Evolutionary conservation across 306 rosid genomes (phyloP), one percentile per base, ranked within the genome.

Genomic region (Glycine soja): DNA sequence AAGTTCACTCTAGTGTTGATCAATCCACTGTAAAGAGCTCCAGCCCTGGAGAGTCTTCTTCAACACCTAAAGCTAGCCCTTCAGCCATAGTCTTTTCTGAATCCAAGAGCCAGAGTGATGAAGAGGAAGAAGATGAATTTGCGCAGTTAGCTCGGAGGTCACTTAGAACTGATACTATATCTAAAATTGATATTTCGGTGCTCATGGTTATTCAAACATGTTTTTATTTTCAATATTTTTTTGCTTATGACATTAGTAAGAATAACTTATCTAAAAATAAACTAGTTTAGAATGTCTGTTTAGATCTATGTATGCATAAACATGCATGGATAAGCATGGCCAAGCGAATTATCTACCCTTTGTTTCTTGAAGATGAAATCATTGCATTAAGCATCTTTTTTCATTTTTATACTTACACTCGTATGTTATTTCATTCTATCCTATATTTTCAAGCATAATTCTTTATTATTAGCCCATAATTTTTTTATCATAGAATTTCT

Each of bases 81-180:
- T 45, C 90, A 45, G 72, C 80, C 15, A 48, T 82, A 24, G 83
- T 76, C 77, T 56, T 67, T 68, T 51, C 92, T 38, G 80, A 74
- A 61, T 16, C 86, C 36, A 81, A 57, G 83, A 59, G 73, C 64
- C 91, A 57, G 51, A 71, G 84, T 78, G 91, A 89, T 63, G 98
- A 93, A 71, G 95, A 92, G 54, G 98, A 90, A 40, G 98, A 95
- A 88, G 99, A 96, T 84, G 99, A 92, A 81, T 96, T 96, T 83
- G 97, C 92, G 46, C 94, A 90, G 88, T 90, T 96, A 19, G 98
- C 98, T 84, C 91, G 97, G 86, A 96, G 99, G 99, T 93, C 67
- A 76, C 56, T 69, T 36, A 45, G 32, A 56, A 80, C 74, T 81
- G 54, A 32, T 18, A 15, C 40, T 45, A 45, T 14, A 13, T 63